These are phyloP conservation scores for Phyllosticta ampelicida DNA, from an alignment of 2,329 filamentous ascomycete species.

Conservation along the genomic window DNA sequence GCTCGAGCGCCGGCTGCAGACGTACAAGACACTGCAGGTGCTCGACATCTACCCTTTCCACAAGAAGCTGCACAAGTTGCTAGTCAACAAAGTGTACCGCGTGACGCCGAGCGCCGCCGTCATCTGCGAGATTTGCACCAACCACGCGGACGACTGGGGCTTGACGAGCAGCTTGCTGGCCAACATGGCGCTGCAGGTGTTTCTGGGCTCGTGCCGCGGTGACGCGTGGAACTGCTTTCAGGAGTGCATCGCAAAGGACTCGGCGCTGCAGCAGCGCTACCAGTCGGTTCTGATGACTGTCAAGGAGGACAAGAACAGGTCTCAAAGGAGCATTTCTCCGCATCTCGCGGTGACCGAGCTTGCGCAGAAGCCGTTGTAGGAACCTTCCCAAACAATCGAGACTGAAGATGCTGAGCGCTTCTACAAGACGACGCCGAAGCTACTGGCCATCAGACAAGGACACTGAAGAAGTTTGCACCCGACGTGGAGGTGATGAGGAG, in stretches of 20 bases:
- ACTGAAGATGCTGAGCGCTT: background rate
- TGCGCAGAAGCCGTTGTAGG: background rate
- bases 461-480: constrained; percentile 24
- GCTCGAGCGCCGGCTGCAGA: background rate
- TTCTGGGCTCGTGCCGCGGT: background rate
- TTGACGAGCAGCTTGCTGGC: background rate
- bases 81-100: background rate
- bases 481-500: constrained; percentile 25
- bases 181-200: background rate
- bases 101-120: background rate
- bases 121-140: background rate
- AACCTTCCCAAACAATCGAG: background rate
- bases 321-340: background rate
- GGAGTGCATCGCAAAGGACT: background rate
- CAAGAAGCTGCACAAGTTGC: background rate
- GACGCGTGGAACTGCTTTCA: background rate
- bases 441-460: constrained; percentile 26
- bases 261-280: background rate
- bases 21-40: background rate
- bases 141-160: background rate
- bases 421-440: constrained; percentile 19
- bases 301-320: background rate
- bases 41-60: background rate
- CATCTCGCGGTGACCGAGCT: background rate
- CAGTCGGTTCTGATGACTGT: background rate